Percentiles rank a stretch among this genome's conserved stretches.
Conservation (phyloP, 164 flowering plant genomes). For the Vitis labrusca region DNA sequence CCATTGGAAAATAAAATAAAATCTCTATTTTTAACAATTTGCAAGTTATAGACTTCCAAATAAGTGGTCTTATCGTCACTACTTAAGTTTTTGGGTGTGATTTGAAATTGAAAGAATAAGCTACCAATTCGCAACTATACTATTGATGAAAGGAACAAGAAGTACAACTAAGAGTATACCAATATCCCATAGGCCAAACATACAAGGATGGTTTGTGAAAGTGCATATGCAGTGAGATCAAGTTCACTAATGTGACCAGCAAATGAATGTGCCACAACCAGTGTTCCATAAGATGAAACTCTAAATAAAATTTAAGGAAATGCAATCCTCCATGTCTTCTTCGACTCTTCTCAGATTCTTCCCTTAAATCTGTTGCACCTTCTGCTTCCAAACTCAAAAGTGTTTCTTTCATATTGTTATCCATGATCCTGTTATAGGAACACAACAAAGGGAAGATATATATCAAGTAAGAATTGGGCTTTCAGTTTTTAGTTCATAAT, state of each 20-base stretch:
- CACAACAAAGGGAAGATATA: too few relatives aligned
- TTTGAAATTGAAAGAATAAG: too few relatives aligned
- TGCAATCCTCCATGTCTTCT: constrained; percentile 16
- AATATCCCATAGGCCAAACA: constrained; percentile 12
- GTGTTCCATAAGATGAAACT: constrained; percentile 2
- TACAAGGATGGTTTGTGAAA: constrained; percentile 7
- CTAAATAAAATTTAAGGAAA: constrained; percentile 8
- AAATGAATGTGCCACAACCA: constrained; percentile 13
- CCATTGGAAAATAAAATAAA: too few relatives aligned
- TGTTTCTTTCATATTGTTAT: constrained; percentile 1
- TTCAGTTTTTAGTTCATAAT: too few relatives aligned
- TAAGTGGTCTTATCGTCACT: too few relatives aligned
- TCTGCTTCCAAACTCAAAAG: neutral
- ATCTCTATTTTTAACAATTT: too few relatives aligned
- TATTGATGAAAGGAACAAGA: too few relatives aligned
- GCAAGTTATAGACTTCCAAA: too few relatives aligned
- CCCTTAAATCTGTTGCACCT: neutral
- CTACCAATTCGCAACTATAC: too few relatives aligned
- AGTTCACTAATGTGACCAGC: constrained; percentile 10
- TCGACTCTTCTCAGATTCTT: constrained; percentile 10
- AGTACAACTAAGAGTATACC: constrained; percentile 1
- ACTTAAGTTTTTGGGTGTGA: too few relatives aligned
- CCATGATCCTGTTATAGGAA: neutral
- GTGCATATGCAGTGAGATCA: constrained; percentile 8
- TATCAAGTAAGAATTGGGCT: too few relatives aligned